Evolutionary conservation across 1,284 basidiomycete genomes (phyloP).

Genomic region (Pterulicium gracile): DNA sequence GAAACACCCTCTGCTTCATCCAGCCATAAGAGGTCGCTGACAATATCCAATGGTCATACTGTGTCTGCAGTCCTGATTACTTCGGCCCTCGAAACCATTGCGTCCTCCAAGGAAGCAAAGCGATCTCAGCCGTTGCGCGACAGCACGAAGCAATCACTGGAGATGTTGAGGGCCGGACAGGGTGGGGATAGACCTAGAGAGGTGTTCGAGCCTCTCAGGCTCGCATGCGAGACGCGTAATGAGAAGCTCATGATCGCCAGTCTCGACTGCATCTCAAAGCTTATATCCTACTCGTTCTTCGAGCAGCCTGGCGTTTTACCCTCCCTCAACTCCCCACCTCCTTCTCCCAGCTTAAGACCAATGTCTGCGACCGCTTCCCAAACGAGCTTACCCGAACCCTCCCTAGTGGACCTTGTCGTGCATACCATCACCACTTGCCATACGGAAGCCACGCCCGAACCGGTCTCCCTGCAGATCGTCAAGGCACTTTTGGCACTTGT

Average conservation of each 20-base stretch:
- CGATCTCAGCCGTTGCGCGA: conserved; percentile 74
- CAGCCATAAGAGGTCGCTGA: conserved; percentile 15
- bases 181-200: conserved; percentile 68
- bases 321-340: conserved; percentile 51
- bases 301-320: conserved; percentile 45
- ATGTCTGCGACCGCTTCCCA: conserved; percentile 37
- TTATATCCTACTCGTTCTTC: conserved; percentile 95
- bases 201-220: conserved; percentile 85
- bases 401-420: conserved; percentile 83
- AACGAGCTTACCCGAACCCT: conserved; percentile 42
- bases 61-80: conserved; percentile 76
- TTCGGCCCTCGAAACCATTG: conserved; percentile 81
- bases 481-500: conserved; percentile 87
- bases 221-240: conserved; percentile 88
- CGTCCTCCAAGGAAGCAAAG: conserved; percentile 83
- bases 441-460: conserved; percentile 75
- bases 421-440: conserved; percentile 92
- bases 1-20: background rate
- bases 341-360: conserved; percentile 47
- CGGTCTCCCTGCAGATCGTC: conserved; percentile 90
- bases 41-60: conserved; percentile 58
- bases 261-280: conserved; percentile 91
- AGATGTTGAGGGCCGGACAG: conserved; percentile 66
- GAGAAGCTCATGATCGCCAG: conserved; percentile 92
- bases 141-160: conserved; percentile 74